These are phyloP conservation scores for Colletotrichum simmondsii DNA, from an alignment of 2,329 filamentous ascomycete genomes.

Conservation along the genomic window DNA sequence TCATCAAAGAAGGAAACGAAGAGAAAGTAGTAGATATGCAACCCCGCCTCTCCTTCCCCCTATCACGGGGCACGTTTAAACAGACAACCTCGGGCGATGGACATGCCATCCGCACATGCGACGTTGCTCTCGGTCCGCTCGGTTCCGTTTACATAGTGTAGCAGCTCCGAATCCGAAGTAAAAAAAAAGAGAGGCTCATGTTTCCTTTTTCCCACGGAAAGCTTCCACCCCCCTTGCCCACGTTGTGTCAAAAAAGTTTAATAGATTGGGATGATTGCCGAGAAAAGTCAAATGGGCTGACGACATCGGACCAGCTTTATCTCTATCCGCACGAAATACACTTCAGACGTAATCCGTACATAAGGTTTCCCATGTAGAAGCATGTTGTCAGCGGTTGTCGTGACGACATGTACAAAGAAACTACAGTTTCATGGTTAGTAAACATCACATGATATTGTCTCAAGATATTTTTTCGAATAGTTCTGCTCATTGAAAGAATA, in stretches of 20 bases:
- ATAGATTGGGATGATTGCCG: not conserved
- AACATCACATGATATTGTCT: not conserved
- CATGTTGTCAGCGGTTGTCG: not conserved
- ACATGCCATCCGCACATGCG: too few relatives aligned
- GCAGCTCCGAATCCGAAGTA: not conserved
- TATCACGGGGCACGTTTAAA: too few relatives aligned
- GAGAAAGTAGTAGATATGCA: too few relatives aligned
- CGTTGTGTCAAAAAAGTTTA: not conserved
- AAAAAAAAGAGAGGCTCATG: not conserved
- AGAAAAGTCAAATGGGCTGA: not conserved
- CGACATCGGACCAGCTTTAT: not conserved
- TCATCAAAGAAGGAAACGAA: too few relatives aligned
- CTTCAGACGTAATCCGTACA: not conserved
- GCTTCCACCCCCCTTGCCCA: not conserved
- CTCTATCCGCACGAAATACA: too few relatives aligned
- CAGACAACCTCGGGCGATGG: too few relatives aligned
- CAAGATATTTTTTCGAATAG: not conserved
- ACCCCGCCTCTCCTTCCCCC: too few relatives aligned
- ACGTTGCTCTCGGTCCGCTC: not conserved
- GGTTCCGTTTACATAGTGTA: not conserved
- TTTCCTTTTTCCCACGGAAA: not conserved
- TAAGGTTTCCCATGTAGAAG: not conserved
- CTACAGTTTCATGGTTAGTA: too few relatives aligned
- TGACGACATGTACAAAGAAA: not conserved
- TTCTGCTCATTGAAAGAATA: slow-evolving; percentile 26